A percentile compares a stretch with the other conserved stretches of the same genome.
Conservation (phyloP, 345 rosid species). For the Hibiscus mutabilis region DNA sequence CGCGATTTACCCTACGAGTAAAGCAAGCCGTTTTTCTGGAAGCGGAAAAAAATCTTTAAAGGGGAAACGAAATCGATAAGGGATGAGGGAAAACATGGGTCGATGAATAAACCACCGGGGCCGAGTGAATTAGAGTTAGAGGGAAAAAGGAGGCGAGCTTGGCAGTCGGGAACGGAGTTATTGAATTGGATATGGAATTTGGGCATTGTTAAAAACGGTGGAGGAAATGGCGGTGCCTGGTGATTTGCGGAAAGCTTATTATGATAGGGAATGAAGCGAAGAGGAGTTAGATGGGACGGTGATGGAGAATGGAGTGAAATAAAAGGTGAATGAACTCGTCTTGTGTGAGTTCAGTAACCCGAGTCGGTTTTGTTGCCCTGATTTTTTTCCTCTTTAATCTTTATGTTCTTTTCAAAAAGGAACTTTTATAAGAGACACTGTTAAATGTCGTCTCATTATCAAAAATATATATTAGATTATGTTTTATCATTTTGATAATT, state of each 20-base stretch:
- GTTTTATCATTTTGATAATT: too few species aligned
- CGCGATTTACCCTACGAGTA: conserved; percentile 16
- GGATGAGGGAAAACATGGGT: conserved; percentile 36
- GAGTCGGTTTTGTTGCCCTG: conserved; percentile 12
- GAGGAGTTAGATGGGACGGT: neutral
- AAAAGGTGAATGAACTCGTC: neutral
- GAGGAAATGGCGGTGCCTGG: neutral
- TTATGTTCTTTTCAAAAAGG: too few species aligned
- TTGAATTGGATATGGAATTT: conserved; percentile 17
- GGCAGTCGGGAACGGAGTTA: conserved; percentile 14
- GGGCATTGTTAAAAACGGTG: conserved; percentile 22
- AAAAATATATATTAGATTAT: too few species aligned
- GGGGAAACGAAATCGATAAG: conserved; percentile 33
- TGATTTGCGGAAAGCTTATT: neutral
- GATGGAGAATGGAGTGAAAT: neutral
- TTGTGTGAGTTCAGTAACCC: conserved; percentile 9
- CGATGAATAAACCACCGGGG: conserved; percentile 59
- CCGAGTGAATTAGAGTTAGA: conserved; percentile 20
- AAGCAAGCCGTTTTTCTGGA: conserved; percentile 12
- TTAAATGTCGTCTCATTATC: too few species aligned
- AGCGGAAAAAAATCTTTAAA: conserved; percentile 1
- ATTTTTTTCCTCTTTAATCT: too few species aligned
- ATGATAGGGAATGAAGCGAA: neutral
- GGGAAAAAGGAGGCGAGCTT: conserved; percentile 6
- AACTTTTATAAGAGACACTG: too few species aligned